These are phyloP conservation scores for Stagonosporopsis rhizophila DNA, from an alignment of 2,329 filamentous ascomycete species.

Conservation along the genomic window DNA sequence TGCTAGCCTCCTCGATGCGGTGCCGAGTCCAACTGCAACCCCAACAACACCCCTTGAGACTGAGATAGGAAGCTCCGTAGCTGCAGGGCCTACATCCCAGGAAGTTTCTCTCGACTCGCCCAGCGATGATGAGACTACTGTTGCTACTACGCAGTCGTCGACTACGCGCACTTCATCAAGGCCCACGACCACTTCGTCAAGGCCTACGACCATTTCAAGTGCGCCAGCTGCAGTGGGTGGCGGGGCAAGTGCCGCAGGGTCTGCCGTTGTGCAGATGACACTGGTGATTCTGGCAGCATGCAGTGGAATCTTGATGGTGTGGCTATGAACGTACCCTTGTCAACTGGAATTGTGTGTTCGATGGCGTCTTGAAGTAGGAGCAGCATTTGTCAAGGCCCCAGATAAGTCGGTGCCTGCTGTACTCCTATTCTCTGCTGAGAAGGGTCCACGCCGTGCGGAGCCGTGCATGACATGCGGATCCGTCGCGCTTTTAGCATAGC, in stretches of 20 bases:
- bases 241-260: not conserved
- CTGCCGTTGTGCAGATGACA: not conserved
- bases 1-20: conserved; percentile 7
- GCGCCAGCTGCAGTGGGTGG: not conserved
- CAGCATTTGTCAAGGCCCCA: too few relatives aligned
- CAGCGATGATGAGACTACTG: not conserved
- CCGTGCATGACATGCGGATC: too few relatives aligned
- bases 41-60: conserved; percentile 1
- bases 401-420: too few relatives aligned
- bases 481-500: too few relatives aligned
- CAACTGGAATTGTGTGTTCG: not conserved
- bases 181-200: not conserved
- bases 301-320: conserved; percentile 3
- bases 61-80: not conserved
- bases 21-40: conserved; percentile 5
- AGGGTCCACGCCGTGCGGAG: too few relatives aligned
- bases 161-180: not conserved
- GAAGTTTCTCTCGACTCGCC: not conserved
- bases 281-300: not conserved
- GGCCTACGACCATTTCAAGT: conserved; percentile 1
- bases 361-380: too few relatives aligned
- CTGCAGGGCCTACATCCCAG: not conserved
- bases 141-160: not conserved
- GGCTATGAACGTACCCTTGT: not conserved
- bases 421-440: too few relatives aligned